Evolutionary conservation across 257 asterid genomes (phyloP).

Genomic region (Lavandula angustifolia): DNA sequence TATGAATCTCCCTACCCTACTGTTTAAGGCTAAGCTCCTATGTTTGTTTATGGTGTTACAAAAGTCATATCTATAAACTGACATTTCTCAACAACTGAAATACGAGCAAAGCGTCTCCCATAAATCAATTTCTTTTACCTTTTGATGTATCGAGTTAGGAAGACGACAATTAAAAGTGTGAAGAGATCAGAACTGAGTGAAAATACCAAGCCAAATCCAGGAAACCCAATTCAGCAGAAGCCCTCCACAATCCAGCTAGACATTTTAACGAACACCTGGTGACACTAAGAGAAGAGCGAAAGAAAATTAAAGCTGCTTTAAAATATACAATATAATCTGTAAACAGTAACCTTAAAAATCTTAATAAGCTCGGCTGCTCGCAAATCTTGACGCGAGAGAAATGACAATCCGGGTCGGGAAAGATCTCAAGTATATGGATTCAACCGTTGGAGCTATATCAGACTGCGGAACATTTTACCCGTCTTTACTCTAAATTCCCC

Average conservation of each 20-base stretch:
- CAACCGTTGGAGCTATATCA: background rate
- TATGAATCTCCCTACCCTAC: background rate
- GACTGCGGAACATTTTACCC: too few species aligned
- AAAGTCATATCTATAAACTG: background rate
- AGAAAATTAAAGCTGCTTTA: background rate
- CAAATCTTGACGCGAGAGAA: conserved; percentile 6
- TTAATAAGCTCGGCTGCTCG: background rate
- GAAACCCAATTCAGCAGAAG: background rate
- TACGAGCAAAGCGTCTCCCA: conserved; percentile 15
- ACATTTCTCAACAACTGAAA: background rate
- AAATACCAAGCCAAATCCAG: background rate
- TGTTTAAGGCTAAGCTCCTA: background rate
- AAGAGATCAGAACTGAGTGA: conserved; percentile 2
- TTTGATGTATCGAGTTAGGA: background rate
- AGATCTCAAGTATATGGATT: conserved; percentile 3
- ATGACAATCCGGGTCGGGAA: conserved; percentile 6
- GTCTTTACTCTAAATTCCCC: too few species aligned
- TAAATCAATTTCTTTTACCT: conserved; percentile 14
- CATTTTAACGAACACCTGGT: conserved; percentile 33
- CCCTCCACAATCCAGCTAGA: background rate
- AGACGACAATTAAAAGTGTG: background rate
- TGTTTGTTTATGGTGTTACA: background rate
- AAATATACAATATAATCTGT: background rate
- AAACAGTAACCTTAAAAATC: conserved; percentile 21
- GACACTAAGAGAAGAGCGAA: conserved; percentile 6